phyloP scores from a whole-genome alignment of 805 yeast species.

The Candida maris region DNA sequence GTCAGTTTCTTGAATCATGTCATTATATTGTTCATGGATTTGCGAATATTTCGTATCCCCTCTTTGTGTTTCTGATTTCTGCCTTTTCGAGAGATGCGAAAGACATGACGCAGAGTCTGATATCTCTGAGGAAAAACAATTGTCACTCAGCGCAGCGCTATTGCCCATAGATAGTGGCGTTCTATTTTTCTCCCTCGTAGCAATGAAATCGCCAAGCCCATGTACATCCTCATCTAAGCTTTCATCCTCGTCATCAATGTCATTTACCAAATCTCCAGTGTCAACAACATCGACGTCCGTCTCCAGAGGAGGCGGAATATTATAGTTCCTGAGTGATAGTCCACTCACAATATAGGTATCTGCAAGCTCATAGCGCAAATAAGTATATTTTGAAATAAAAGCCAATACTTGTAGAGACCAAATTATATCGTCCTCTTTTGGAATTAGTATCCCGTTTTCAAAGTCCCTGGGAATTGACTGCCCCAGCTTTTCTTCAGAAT shows the following conservation, averaged over 20 bases:
- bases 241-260: constrained; percentile 21
- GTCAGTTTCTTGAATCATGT: constrained; percentile 19
- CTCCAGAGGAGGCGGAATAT: constrained; percentile 33
- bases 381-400: constrained; percentile 87
- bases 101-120: constrained; percentile 1
- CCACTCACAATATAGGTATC: constrained; percentile 71
- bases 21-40: constrained; percentile 19
- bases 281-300: constrained; percentile 25
- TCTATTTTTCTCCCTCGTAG: constrained; percentile 11
- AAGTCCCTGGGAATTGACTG: constrained; percentile 48
- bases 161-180: constrained; percentile 6
- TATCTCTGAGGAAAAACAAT: constrained; percentile 3
- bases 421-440: constrained; percentile 88
- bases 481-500: constrained; percentile 20
- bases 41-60: constrained; percentile 17
- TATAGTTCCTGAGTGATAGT: constrained; percentile 48
- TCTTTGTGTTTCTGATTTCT: constrained; percentile 58
- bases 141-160: constrained; percentile 3
- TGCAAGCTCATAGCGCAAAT: constrained; percentile 69
- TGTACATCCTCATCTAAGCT: constrained; percentile 38
- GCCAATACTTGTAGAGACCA: constrained; percentile 93
- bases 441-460: constrained; percentile 71
- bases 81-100: constrained; percentile 46
- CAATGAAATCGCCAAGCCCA: constrained; percentile 32
- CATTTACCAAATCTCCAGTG: constrained; percentile 24